A percentile compares a stretch with the other conserved stretches of the same genome.
Conservation (phyloP, 768 basidiomycete genomes). For the Phanerochaete sordida region DNA sequence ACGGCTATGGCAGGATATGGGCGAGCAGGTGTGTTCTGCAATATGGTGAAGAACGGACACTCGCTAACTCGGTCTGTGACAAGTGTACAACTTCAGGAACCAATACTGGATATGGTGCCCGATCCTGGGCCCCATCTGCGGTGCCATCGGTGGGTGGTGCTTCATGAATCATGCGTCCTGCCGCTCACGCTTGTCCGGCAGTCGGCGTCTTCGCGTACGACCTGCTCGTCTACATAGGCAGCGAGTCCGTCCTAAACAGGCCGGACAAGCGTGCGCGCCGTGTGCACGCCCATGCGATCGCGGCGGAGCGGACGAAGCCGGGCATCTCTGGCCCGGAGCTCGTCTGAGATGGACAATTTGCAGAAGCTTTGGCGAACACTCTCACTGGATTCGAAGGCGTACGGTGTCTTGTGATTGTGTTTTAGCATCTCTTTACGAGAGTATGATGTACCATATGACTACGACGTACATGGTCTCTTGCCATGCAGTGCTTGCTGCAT, state of each 20-base stretch:
- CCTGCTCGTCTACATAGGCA: conserved; percentile 49
- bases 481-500: no score
- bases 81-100: conserved; percentile 28
- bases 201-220: conserved; percentile 56
- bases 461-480: no score
- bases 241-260: conserved; percentile 51
- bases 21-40: conserved; percentile 22
- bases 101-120: conserved; percentile 80
- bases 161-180: background rate
- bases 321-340: conserved; percentile 11
- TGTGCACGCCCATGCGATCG: conserved; percentile 9
- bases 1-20: conserved; percentile 75
- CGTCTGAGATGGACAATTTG: conserved; percentile 15
- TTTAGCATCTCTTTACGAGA: no score
- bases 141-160: conserved; percentile 36
- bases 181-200: background rate
- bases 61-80: background rate
- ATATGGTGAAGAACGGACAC: conserved; percentile 25
- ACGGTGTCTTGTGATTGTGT: no score
- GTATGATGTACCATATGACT: no score
- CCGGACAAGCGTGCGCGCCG: conserved; percentile 22
- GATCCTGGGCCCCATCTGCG: conserved; percentile 53
- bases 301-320: conserved; percentile 10
- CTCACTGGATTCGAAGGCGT: no score
- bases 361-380: no score